Evolutionary conservation across 345 rosid genomes (phyloP), one percentile per base, ranked within the genome.

Genomic region (Punica granatum): DNA sequence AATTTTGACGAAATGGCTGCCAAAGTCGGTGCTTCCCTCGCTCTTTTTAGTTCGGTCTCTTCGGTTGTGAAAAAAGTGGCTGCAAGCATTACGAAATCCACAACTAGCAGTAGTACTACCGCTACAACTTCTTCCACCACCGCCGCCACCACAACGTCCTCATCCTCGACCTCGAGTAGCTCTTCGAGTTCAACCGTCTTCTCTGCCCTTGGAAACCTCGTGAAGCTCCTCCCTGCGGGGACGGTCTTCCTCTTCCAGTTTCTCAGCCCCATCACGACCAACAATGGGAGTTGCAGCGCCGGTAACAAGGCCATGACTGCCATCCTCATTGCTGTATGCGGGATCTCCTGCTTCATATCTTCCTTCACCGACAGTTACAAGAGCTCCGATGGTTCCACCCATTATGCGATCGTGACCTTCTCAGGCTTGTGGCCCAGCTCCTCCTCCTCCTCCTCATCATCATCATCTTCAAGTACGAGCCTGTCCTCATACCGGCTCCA

Each of bases 261-360:
- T 71, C 91, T 92, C 10, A 88, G 82, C 82, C 98, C 97, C 65
- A 69, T 90, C 42, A 15, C 85, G 25, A 76, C 96, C 77, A 83
- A 92, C 77, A 65, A 48, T 60, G 68, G 68, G 2, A 43, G 53
- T 26, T 65, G 68, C 68, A 48, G 28, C 35, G 14, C 53, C 21
- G 7, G 25, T 31, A 41, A 44, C 56, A 42, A 44, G 53, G 25
- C 25, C 56, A 13, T 65, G 54, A 39, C 68, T 19, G 49, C 56
- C 21, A 16, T 41, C 19, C 54, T 65, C 33, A 44, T 65, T 9
- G 32, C 64, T 4, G 34, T 61, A 9, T 61, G 64, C 12, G 64
- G 64, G 39, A 30, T 61, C 36, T 61, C 64, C 0, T 61, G 64
- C 64, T 61, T 33, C 32, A 9, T 61, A 12, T 61, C 64, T 9